These are phyloP conservation scores for Aphanomyces invadans DNA, from an alignment of 352 stramenopile species.

Conservation along the genomic window DNA sequence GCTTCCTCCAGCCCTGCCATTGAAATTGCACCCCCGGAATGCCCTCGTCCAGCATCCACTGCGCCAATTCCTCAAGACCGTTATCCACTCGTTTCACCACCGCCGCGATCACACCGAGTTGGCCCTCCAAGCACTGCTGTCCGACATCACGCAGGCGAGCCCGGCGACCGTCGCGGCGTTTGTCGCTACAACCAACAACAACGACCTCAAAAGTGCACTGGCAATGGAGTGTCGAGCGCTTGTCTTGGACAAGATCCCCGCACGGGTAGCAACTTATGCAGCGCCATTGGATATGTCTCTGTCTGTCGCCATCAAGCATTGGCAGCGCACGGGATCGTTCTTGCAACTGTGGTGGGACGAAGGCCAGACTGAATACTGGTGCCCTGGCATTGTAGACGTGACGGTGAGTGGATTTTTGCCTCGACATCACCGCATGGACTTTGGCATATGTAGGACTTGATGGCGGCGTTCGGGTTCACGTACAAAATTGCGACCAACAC, in stretches of 20 bases:
- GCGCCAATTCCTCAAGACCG: constrained; percentile 8
- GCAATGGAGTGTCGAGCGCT: neutral
- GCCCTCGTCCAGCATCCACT: neutral
- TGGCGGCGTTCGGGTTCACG: constrained; percentile 3
- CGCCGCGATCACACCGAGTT: neutral
- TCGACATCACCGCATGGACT: neutral
- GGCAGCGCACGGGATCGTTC: neutral
- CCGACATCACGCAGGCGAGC: neutral
- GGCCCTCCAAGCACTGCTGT: neutral
- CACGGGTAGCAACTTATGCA: neutral
- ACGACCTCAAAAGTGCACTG: neutral
- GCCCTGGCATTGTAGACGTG: neutral
- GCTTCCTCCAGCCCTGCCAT: neutral
- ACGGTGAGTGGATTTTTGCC: neutral
- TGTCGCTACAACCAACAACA: neutral
- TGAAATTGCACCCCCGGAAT: constrained; percentile 21
- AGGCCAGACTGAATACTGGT: constrained; percentile 15
- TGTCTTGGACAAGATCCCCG: constrained; percentile 2
- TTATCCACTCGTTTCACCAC: neutral
- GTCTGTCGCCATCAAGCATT: neutral
- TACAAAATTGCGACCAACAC: constrained; percentile 5
- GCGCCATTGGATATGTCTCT: constrained; percentile 2
- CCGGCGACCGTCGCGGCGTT: neutral
- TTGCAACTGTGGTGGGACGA: constrained; percentile 22
- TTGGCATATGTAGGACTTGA: constrained; percentile 10